Conservation (phyloP, 345 rosid genomes). For the Eucalyptus decipiens region DNA sequence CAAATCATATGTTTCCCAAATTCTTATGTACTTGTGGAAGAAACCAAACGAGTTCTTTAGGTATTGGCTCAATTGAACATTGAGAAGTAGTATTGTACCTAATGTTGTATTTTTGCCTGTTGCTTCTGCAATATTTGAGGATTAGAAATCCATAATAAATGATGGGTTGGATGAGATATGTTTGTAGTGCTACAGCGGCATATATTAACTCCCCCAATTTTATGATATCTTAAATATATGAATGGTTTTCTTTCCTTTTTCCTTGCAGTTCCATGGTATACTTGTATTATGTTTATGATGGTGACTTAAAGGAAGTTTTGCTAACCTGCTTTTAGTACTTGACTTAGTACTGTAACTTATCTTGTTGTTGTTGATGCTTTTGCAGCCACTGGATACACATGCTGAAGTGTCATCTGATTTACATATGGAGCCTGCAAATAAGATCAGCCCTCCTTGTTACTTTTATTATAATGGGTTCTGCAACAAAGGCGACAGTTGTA, state of each 20-base stretch:
- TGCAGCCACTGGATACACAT: conserved; percentile 42
- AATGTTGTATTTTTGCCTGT: not conserved
- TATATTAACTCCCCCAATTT: not conserved
- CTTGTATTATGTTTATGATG: not conserved
- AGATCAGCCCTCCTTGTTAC: conserved; percentile 24
- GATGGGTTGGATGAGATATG: not conserved
- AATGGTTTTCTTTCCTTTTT: not conserved
- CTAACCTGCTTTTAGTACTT: not conserved
- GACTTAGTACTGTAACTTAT: not conserved
- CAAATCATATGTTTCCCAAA: not conserved
- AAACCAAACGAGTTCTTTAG: not conserved
- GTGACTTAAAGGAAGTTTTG: not conserved
- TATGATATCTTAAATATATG: not conserved
- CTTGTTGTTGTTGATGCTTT: not conserved
- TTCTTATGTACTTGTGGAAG: not conserved
- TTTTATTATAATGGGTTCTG: conserved; percentile 43
- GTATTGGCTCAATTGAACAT: not conserved
- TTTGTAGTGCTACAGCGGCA: not conserved
- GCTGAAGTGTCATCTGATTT: conserved; percentile 9
- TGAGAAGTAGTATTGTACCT: not conserved
- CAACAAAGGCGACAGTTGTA: conserved; percentile 38
- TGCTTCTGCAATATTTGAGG: not conserved
- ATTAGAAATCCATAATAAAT: not conserved
- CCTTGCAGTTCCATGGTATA: not conserved
- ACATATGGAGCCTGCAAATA: conserved; percentile 6